Evolutionary conservation across 73 alveolate species (phyloP), one percentile per base, ranked within the genome.

Genomic region (Tetrahymena malaccensis): DNA sequence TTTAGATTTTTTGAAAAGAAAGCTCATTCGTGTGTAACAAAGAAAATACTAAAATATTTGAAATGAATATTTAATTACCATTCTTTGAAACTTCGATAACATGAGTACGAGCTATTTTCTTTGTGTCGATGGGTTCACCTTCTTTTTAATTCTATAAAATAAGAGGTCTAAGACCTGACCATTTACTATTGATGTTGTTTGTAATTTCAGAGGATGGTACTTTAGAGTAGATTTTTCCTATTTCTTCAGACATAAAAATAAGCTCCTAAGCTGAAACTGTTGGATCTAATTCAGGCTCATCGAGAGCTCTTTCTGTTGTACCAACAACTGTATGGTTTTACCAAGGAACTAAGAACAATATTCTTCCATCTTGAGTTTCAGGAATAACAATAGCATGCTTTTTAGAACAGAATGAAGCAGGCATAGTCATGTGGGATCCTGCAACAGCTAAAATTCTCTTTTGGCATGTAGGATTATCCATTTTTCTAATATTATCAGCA

Each of bases 91-190:
- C 94, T 96, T 98, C 99, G 37, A 98, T 97, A 33, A 85, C 98
- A 95, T 98, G 99, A 37, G 97, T 96, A 89, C 99, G 94, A n/a
- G 98, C 96, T 15, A 98, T 95, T 43, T 93, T 83, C 44, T 96
- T 89, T 17, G 97, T 95, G 33, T 94, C 96, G 10, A 55, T 96
- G 34, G 96, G 98, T 33, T 96, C 94, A 16, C 50, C 89, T 38
- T 93, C 97, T 43, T 85, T 93, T 15, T 27, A 6, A n/a, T 70
- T 31, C 25, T 70, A 31, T 11, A 70, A n/a, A 70, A 98, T 98
- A 25, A 98, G 96, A 22, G 99, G 99, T 85, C 99, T 94, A 10
- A 97, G 95, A 5, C 99, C 99, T 43, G 99, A 94, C 98, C 98
- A 98, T n/a, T 95, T 85, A 10, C 98, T 94, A 55, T 94, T 94